Base-by-base conservation (phyloP, 1,284 basidiomycete species). In the Ganoderma lucidum region DNA sequence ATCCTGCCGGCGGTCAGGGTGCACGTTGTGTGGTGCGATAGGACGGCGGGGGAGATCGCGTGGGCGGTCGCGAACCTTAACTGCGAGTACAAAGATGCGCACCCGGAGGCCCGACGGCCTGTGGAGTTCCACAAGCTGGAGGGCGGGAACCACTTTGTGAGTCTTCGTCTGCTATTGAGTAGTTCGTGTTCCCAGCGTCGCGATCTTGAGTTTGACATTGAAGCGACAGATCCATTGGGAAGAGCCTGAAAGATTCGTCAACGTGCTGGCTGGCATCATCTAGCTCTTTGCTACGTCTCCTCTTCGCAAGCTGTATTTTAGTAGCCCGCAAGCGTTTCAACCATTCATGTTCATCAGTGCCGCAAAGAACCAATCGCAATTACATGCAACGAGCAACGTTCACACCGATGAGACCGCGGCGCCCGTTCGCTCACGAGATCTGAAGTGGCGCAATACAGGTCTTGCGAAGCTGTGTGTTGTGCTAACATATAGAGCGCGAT, bases 81-180 rank as follows among this genome's bases (percentile, higher is more conserved):
- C 28, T 53, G 66, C 12, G 42, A 28, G 60, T 65, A 66, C 32
- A 44, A 42, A 12, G 65, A 56, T 15, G 64, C 67, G 59, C 44
- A 69, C 23, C 68, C 62, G 48, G 64, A 66, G 63, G 28, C 58
- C n/a, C 48, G 65, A n/a, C 55, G 73, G 53, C 61, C 53, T 15
- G n/a, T 73, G 37, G 62, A 70, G 67, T 67, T 75, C 30, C 73
- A 71, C 39, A 64, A 58, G 28, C 35, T 77, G 23, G 71, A 74
- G 63, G 65, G 64, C 1, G 74, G 71, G 35, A 77, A 77, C 56
- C 76, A 77, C 48, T 75, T 77, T 39, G 76, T 77, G 58, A 67
- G 76, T 72, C 23, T n/a, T 53, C 8, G 58, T 44, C 3, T 42
- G 1, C 9, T 1, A 30, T 51, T 64, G 19, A 23, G 23, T 19